phyloP scores from a whole-genome alignment of 306 rosid genomes.

The Medicago ruthenica region DNA sequence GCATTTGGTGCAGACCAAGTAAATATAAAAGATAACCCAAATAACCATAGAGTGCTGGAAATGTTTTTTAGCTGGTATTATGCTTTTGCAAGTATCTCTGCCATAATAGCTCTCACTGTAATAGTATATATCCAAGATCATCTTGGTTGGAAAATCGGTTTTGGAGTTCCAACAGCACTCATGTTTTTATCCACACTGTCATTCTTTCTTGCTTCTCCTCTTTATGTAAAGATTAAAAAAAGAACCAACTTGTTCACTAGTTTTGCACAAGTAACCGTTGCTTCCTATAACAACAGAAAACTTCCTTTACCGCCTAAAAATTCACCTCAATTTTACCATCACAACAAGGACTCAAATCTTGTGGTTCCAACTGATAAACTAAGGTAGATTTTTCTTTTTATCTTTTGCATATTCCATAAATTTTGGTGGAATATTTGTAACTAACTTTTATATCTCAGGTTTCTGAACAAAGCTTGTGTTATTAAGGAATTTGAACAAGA shows the following conservation, averaged over 20 bases:
- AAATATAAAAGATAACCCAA: slow-evolving; percentile 55
- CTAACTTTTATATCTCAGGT: slow-evolving; percentile 40
- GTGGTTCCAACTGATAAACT: slow-evolving; percentile 60
- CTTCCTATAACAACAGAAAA: slow-evolving; percentile 58
- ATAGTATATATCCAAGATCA: slow-evolving; percentile 69
- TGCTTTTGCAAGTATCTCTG: slow-evolving; percentile 54
- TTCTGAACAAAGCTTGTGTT: slow-evolving; percentile 67
- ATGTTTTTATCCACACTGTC: slow-evolving; percentile 54
- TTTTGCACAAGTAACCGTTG: slow-evolving; percentile 56
- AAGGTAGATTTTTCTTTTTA: slow-evolving; percentile 50
- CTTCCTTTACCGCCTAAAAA: slow-evolving; percentile 41
- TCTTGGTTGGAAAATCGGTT: slow-evolving; percentile 72
- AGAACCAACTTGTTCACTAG: slow-evolving; percentile 60
- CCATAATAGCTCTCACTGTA: slow-evolving; percentile 57
- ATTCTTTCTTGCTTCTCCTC: slow-evolving; percentile 63
- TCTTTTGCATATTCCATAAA: neutral
- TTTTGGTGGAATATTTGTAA: too few species aligned
- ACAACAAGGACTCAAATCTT: slow-evolving; percentile 48
- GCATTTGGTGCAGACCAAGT: slow-evolving; percentile 81
- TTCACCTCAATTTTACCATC: slow-evolving; percentile 50
- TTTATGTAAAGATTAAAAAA: slow-evolving; percentile 56
- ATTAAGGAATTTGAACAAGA: slow-evolving; percentile 58
- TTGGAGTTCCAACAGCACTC: slow-evolving; percentile 66
- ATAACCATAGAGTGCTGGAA: slow-evolving; percentile 55
- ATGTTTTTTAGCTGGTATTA: slow-evolving; percentile 70